Evolutionary conservation across 306 rosid species (phyloP), one percentile per base, ranked within the genome.

Genomic region (Dryas octopetala): DNA sequence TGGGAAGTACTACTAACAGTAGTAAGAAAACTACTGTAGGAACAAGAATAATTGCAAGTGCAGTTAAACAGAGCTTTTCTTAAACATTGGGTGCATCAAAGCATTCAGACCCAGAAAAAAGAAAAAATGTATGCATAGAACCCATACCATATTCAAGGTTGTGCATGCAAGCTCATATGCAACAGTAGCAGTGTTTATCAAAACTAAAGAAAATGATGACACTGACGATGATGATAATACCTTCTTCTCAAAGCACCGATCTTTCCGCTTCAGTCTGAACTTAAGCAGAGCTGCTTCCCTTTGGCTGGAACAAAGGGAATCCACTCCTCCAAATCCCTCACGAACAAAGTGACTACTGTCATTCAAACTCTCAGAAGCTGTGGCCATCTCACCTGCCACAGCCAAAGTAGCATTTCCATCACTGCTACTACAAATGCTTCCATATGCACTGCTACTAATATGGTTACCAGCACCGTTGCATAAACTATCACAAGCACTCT

Each of bases 271-370:
- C 83, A 88, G 73, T 28, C 89, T 77, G 79, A 87, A 90, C 85
- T 87, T 93, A 14, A 79, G 74, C 67, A 90, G 84, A 60, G 92
- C 93, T 44, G 92, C 96, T 87, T 93, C 89, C 78, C 96, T 92
- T 66, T 77, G 91, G 79, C 82, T 87, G 28, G 79, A 63, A 53
- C 68, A 81, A 67, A 74, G 83, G 60, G 87, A 72, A 74, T 83
- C 84, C 75, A 60, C 43, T 19, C 73, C 77, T 80, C 79, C 70
- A 68, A 67, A 62, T 50, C 80, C 85, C 61, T 83, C 89, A 71
- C 74, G 71, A 71, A 78, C 58, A 41, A 44, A 66, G 26, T 26
- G 11, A 57, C 82, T 57, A 53, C 62, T 59, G 50, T 71, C 82
- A 16, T 84, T 83, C 70, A 75, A 71, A 52, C 69, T 80, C 61